Conservation (phyloP, 176 grass and related monocot genomes). For the Chrysopogon serrulatus region DNA sequence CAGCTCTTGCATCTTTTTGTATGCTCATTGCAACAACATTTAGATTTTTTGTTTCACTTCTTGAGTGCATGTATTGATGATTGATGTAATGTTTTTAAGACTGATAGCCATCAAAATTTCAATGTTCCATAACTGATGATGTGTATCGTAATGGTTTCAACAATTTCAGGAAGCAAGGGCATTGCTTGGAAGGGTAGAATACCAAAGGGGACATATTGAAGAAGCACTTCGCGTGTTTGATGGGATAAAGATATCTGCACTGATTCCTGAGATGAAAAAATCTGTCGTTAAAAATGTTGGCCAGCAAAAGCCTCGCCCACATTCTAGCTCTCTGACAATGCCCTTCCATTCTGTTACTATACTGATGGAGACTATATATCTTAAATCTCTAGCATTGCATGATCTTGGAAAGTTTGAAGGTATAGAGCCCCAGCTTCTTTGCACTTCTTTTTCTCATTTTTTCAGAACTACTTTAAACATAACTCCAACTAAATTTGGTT, state of each 20-base stretch:
- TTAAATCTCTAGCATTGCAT: conserved; percentile 66
- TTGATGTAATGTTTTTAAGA: neutral
- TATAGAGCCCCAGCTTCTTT: conserved; percentile 7
- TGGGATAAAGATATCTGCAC: conserved; percentile 51
- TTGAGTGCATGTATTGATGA: neutral
- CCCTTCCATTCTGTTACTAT: conserved; percentile 56
- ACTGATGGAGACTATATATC: conserved; percentile 66
- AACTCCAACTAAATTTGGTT: conserved; percentile 21
- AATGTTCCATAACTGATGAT: neutral
- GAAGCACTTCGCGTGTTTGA: conserved; percentile 66
- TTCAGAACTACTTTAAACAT: neutral
- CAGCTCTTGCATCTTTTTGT: neutral
- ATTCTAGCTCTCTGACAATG: conserved; percentile 40
- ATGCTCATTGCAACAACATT: neutral
- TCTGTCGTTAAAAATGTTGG: conserved; percentile 40
- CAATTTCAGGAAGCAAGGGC: conserved; percentile 81
- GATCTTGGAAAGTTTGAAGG: conserved; percentile 75
- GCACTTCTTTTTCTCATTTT: neutral
- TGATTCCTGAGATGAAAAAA: conserved; percentile 55
- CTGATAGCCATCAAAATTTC: neutral
- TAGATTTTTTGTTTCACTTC: neutral
- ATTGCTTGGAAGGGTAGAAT: conserved; percentile 76
- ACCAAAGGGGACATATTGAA: conserved; percentile 65
- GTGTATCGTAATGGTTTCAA: neutral
- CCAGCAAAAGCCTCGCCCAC: conserved; percentile 27